Base-by-base conservation (phyloP, 805 yeast species). In the Suhomyces sp. region DNA sequence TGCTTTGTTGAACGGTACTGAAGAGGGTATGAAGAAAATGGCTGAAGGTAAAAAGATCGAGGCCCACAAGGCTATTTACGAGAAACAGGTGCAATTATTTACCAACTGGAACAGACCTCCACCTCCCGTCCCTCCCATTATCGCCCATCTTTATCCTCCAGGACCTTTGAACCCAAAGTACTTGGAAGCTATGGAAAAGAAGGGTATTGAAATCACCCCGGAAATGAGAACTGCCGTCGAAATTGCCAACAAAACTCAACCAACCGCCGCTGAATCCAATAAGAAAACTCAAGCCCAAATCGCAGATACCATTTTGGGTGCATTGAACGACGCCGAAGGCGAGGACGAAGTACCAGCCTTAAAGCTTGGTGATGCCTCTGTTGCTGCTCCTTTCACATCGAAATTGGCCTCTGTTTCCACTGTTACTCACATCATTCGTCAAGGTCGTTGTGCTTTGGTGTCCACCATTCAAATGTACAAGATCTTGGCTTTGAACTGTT, bases 401-500 rank as follows among this genome's bases (percentile, higher is more conserved):
- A 94, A 94, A 68, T 81, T 94, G 58, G 83, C 97, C 22, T 88
- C 87, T 64, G 99, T 94, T 29, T 82, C 92, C 50, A 86, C 99
- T 51, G 97, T 94, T 51, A 88, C 96, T 49, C 86, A 91, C 66
- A 88, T 94, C 58, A 83, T 94, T 60, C 91, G 99, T 73, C 97
- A 94, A 78, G 99, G 99, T 58, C 90, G 99, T 73, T 89, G 97
- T 78, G 97, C 99, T 6, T 79, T 94, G 59, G 97, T 94, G 44
- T 89, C 97, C 15, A 94, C 99, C 7, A 92, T 94, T 66, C 99
- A 94, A 76, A 94, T 94, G 99, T 94, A 94, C 81, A 94, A 94
- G 77, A 94, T 94, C 64, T 77, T 94, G 67, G 99, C 99, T 0
- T 80, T 94, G 75, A 94, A 94, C 72, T 94, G 98, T 82, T 79